These are phyloP conservation scores for Mollisia scopiformis DNA, from an alignment of 2,329 filamentous ascomycete genomes.

Conservation along the genomic window DNA sequence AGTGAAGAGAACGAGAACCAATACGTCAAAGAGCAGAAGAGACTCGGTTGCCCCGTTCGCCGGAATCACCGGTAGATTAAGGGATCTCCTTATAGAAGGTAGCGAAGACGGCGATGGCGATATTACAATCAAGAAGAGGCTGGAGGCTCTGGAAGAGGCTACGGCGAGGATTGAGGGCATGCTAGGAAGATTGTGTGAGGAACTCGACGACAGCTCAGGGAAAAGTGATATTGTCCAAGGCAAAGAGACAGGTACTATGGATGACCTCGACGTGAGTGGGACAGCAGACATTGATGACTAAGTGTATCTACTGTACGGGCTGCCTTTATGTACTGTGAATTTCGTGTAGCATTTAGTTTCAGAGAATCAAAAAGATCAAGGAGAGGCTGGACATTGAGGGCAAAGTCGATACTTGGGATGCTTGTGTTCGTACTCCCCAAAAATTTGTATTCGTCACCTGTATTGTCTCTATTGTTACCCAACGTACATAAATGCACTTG, in stretches of 20 bases:
- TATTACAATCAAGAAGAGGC: constrained; percentile 20
- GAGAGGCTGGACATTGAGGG: too few relatives aligned
- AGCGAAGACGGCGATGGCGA: constrained; percentile 21
- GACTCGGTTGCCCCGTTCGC: constrained; percentile 34
- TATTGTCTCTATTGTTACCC: too few relatives aligned
- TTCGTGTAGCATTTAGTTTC: too few relatives aligned
- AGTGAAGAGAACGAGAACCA: constrained; percentile 11
- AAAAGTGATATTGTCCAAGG: neutral
- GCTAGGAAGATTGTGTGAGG: constrained; percentile 29
- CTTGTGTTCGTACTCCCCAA: too few relatives aligned
- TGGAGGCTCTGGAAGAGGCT: constrained; percentile 30
- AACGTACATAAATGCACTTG: too few relatives aligned
- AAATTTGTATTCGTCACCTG: too few relatives aligned
- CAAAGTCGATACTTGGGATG: too few relatives aligned
- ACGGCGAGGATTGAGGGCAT: constrained; percentile 33
- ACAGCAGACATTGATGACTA: constrained; percentile 23
- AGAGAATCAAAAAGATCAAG: too few relatives aligned
- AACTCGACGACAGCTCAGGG: constrained; percentile 19
- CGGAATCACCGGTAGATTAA: constrained; percentile 26
- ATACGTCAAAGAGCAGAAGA: constrained; percentile 23
- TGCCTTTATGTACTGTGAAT: neutral
- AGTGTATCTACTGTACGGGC: neutral
- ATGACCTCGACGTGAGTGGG: constrained; percentile 29
- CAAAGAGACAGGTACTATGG: constrained; percentile 14
- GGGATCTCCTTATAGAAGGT: constrained; percentile 24